Conservation (phyloP, 2,329 filamentous ascomycete genomes). For the Fusarium xylarioides region DNA sequence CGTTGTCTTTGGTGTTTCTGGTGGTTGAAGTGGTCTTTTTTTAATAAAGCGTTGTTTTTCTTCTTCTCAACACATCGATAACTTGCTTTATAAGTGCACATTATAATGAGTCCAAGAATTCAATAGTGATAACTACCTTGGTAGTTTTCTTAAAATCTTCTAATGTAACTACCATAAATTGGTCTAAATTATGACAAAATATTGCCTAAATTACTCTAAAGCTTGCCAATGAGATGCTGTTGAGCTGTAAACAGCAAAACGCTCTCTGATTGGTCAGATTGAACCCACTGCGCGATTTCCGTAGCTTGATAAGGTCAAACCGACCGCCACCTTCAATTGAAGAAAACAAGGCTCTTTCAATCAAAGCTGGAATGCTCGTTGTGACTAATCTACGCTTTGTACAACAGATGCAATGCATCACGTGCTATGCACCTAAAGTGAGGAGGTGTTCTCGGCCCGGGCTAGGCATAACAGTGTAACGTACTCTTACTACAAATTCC, state of each 20-base stretch:
- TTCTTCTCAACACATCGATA: not conserved
- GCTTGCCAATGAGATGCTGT: not conserved
- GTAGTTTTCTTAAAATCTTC: not conserved
- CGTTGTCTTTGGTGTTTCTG: not conserved
- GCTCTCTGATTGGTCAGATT: no score
- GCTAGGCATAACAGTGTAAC: not conserved
- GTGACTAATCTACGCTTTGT: no score
- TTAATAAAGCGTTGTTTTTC: not conserved
- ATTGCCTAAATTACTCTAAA: not conserved
- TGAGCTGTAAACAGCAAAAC: no score
- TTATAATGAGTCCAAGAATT: not conserved
- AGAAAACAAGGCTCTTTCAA: no score
- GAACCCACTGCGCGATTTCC: no score
- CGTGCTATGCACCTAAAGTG: not conserved
- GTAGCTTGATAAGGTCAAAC: no score
- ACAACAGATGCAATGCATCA: not conserved
- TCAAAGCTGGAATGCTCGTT: no score
- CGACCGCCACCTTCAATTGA: no score
- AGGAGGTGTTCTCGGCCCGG: not conserved
- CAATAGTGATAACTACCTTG: rapidly evolving
- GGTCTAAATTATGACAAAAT: not conserved
- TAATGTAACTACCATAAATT: not conserved
- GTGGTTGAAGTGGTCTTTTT: not conserved
- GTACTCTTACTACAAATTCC: not conserved
- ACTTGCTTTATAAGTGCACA: not conserved